phyloP scores from a whole-genome alignment of 2,329 filamentous ascomycete species.

The Emmonsiellopsis sp. region DNA sequence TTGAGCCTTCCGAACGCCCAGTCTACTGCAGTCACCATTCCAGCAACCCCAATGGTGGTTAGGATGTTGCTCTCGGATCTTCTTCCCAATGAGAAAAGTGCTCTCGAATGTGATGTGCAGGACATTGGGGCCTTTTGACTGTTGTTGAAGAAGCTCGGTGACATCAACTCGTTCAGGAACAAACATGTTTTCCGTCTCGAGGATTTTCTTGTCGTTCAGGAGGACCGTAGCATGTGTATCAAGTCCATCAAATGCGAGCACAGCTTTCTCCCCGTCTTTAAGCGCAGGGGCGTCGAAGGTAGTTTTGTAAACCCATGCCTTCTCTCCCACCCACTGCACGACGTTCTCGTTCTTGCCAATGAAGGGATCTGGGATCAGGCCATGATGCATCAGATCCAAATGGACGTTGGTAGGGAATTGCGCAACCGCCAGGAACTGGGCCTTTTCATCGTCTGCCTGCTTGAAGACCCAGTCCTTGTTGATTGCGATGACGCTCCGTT shows the following conservation, averaged over 20 bases:
- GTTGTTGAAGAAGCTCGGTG: slow-evolving; percentile 37
- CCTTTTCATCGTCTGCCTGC: slow-evolving; percentile 15
- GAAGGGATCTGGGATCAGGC: slow-evolving; percentile 22
- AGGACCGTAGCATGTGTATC: slow-evolving; percentile 66
- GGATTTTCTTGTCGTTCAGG: slow-evolving; percentile 55
- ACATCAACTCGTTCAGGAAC: slow-evolving; percentile 58
- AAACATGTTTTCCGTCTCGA: slow-evolving; percentile 68
- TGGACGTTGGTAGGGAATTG: slow-evolving; percentile 25
- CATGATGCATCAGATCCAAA: slow-evolving; percentile 20
- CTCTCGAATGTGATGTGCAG: slow-evolving; percentile 50
- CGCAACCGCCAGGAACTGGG: slow-evolving; percentile 20
- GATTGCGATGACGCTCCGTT: slow-evolving; percentile 12
- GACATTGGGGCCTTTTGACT: slow-evolving; percentile 28
- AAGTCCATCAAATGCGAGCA: slow-evolving; percentile 61
- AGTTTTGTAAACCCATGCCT: slow-evolving; percentile 33
- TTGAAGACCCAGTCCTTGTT: slow-evolving; percentile 22
- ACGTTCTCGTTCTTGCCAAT: slow-evolving; percentile 20
- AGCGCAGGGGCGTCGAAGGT: slow-evolving; percentile 43
- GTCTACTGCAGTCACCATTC: slow-evolving; percentile 48
- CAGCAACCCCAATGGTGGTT: slow-evolving; percentile 40
- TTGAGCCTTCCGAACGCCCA: slow-evolving; percentile 46
- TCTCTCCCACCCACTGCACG: slow-evolving; percentile 25
- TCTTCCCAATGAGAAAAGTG: slow-evolving; percentile 44
- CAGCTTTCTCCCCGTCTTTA: slow-evolving; percentile 32
- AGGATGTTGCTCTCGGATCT: slow-evolving; percentile 44